phyloP scores from a whole-genome alignment of 495 filamentous ascomycete genomes.

The Pseudevernia furfuracea region DNA sequence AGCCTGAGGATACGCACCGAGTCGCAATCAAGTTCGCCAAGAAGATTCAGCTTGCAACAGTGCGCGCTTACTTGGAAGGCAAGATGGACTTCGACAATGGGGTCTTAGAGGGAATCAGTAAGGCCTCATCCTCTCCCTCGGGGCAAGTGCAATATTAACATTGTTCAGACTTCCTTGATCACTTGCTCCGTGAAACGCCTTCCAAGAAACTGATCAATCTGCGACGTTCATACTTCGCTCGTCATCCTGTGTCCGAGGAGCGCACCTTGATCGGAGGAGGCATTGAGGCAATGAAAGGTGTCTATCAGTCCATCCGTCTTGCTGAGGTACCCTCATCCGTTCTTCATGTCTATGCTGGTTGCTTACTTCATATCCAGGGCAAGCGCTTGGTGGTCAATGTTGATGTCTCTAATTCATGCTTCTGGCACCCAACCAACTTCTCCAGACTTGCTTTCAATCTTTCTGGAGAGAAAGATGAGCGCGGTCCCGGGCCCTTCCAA shows the following conservation, averaged over 20 bases:
- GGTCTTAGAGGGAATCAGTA: constrained; percentile 72
- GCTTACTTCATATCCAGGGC: constrained; percentile 30
- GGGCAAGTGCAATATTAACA: constrained; percentile 21
- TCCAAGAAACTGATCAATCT: constrained; percentile 54
- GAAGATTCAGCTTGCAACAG: constrained; percentile 52
- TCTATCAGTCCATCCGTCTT: constrained; percentile 71
- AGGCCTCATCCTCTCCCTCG: constrained; percentile 21
- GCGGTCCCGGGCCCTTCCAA: neutral
- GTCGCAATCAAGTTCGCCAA: constrained; percentile 50
- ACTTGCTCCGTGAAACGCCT: constrained; percentile 71
- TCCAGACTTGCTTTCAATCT: constrained; percentile 14
- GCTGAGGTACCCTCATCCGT: constrained; percentile 39
- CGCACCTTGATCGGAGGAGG: constrained; percentile 44
- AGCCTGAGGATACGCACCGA: constrained; percentile 43
- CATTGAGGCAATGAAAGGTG: constrained; percentile 73
- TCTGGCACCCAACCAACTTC: constrained; percentile 43
- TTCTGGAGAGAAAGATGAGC: neutral
- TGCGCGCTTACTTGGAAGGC: constrained; percentile 57
- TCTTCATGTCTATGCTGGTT: neutral
- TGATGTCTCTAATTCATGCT: constrained; percentile 72
- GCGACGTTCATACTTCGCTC: constrained; percentile 69
- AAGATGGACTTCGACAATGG: constrained; percentile 49
- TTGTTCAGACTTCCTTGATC: constrained; percentile 67
- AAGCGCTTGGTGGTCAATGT: constrained; percentile 67
- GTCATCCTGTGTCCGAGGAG: constrained; percentile 29